A percentile compares a stretch with the other conserved stretches of the same genome.
Evolutionary conservation across 768 basidiomycete species (phyloP).

Genomic region (Tephrocybe sp.): DNA sequence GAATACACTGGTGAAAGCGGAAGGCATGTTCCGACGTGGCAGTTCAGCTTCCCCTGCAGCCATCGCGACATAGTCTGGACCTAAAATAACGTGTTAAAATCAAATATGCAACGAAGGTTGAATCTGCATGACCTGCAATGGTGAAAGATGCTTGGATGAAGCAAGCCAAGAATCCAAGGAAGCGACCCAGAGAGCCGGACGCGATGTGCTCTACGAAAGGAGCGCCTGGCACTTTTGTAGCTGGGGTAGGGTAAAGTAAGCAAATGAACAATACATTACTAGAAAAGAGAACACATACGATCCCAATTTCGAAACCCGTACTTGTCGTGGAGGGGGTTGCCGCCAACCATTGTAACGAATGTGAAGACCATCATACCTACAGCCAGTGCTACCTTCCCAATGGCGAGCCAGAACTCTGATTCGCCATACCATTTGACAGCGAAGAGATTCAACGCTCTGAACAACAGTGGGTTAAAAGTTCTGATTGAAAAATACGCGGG

Average conservation of each 20-base stretch:
- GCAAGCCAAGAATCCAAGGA: conserved; percentile 64
- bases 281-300: conserved; percentile 27
- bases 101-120: neutral
- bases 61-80: conserved; percentile 53
- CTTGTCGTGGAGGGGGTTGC: conserved; percentile 52
- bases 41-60: conserved; percentile 72
- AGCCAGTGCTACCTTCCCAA: conserved; percentile 50
- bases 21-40: conserved; percentile 70
- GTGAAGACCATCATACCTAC: conserved; percentile 52
- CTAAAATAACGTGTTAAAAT: conserved; percentile 18
- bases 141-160: conserved; percentile 63
- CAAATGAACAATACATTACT: neutral
- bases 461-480: conserved; percentile 1
- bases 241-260: conserved; percentile 20
- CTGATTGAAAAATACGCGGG: neutral
- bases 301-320: conserved; percentile 59
- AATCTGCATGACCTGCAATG: conserved; percentile 44
- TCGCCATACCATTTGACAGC: conserved; percentile 53
- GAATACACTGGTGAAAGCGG: conserved; percentile 74
- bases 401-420: conserved; percentile 56
- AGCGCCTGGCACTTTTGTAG: conserved; percentile 43
- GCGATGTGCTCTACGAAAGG: conserved; percentile 60
- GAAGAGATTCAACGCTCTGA: conserved; percentile 45
- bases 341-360: conserved; percentile 61
- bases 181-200: conserved; percentile 53